Percentiles rank a stretch among this genome's conserved stretches.
Conservation (phyloP, 2,329 filamentous ascomycete species). For the Pseudovirgaria hyperparasitica region DNA sequence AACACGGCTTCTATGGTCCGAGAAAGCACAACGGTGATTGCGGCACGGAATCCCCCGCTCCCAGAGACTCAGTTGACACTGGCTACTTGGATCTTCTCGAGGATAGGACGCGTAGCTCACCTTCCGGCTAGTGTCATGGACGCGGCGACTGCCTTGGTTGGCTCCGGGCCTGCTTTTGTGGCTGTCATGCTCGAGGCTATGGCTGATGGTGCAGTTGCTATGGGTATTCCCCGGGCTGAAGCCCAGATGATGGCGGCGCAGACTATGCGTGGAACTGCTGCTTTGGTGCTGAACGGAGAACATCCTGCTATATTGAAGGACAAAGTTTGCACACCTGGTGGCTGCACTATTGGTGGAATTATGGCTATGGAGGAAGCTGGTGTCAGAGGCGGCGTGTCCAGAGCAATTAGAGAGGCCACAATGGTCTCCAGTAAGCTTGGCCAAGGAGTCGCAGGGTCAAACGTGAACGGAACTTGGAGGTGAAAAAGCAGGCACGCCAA, state of each 20-base stretch:
- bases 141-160: slow-evolving; percentile 59
- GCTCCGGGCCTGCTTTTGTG: slow-evolving; percentile 65
- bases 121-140: slow-evolving; percentile 59
- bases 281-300: slow-evolving; percentile 55
- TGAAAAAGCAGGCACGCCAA: no score
- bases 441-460: slow-evolving; percentile 38
- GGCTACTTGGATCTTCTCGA: slow-evolving; percentile 64
- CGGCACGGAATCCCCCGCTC: slow-evolving; percentile 46
- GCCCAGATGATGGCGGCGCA: slow-evolving; percentile 69
- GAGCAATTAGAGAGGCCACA: slow-evolving; percentile 58
- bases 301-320: slow-evolving; percentile 65
- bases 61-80: slow-evolving; percentile 40
- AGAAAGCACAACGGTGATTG: slow-evolving; percentile 71
- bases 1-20: slow-evolving; percentile 71
- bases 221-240: slow-evolving; percentile 61
- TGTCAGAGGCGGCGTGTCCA: slow-evolving; percentile 53
- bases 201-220: slow-evolving; percentile 65
- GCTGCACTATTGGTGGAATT: slow-evolving; percentile 64
- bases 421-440: slow-evolving; percentile 56
- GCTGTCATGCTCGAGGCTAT: slow-evolving; percentile 62
- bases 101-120: slow-evolving; percentile 57
- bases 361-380: slow-evolving; percentile 61
- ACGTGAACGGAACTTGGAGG: slow-evolving; percentile 30
- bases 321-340: slow-evolving; percentile 65
- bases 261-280: slow-evolving; percentile 62